phyloP scores from a whole-genome alignment of 495 filamentous ascomycete species.

The Penicillium odoratum region DNA sequence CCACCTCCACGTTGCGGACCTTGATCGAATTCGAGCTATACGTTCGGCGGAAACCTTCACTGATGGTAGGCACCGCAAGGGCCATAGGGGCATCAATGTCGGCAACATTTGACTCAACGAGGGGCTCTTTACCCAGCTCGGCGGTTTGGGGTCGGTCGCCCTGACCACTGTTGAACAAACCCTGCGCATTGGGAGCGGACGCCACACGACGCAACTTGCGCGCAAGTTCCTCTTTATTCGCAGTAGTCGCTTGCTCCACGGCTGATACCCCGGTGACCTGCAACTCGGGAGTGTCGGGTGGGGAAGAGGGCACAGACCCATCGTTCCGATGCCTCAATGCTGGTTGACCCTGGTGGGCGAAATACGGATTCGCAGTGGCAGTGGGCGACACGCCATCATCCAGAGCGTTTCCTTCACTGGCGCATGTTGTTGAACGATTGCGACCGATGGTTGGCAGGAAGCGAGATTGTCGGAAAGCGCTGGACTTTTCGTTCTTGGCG shows the following conservation, averaged over 20 bases:
- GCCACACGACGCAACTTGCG: constrained; percentile 90
- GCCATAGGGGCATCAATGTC: constrained; percentile 42
- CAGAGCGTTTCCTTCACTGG: constrained; percentile 87
- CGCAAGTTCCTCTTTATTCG: constrained; percentile 90
- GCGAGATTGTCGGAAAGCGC: constrained; percentile 72
- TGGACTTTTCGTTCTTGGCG: constrained; percentile 58
- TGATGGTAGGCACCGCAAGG: constrained; percentile 45
- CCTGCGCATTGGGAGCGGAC: constrained; percentile 95
- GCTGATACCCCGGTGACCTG: constrained; percentile 72
- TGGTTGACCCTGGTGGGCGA: constrained; percentile 93
- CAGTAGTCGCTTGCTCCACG: constrained; percentile 71
- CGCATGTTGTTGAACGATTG: constrained; percentile 81
- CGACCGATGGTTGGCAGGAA: constrained; percentile 79
- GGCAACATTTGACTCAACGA: constrained; percentile 55
- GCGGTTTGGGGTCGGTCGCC: constrained; percentile 71
- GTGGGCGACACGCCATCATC: constrained; percentile 90
- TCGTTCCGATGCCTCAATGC: constrained; percentile 92
- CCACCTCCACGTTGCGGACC: constrained; percentile 93
- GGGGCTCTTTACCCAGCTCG: constrained; percentile 74
- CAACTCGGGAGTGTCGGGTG: constrained; percentile 84
- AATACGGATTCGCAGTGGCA: constrained; percentile 95
- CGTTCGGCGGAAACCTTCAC: constrained; percentile 76
- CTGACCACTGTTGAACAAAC: constrained; percentile 73
- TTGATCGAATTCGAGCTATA: constrained; percentile 99
- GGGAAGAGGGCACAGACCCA: constrained; percentile 90